Evolutionary conservation across 2,329 filamentous ascomycete species (phyloP).

Genomic region (Pseudocercospora crystallina): DNA sequence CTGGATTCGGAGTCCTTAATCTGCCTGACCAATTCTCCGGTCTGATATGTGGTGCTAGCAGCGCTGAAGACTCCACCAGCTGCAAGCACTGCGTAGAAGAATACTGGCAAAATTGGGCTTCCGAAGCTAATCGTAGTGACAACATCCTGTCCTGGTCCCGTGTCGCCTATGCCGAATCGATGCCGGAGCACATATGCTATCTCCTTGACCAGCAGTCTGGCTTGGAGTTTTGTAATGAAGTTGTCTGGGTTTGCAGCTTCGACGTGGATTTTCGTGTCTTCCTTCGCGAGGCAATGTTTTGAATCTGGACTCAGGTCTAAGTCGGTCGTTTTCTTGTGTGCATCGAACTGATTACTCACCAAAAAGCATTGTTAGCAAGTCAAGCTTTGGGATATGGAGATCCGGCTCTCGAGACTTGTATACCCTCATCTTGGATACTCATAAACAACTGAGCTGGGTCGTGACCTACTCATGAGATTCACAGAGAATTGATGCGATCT

Average conservation of each 20-base stretch:
- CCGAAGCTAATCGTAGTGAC: conserved; percentile 58
- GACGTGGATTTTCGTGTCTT: conserved; percentile 55
- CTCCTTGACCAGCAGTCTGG: conserved; percentile 50
- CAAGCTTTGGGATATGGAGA: conserved; percentile 33
- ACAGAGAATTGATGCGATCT: too few relatives aligned
- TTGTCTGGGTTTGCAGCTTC: conserved; percentile 56
- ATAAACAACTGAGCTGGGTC: too few relatives aligned
- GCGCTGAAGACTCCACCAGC: conserved; percentile 59
- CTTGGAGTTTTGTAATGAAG: conserved; percentile 52
- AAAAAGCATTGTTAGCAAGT: conserved; percentile 41
- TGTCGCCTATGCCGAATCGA: conserved; percentile 51
- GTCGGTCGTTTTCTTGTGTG: not conserved
- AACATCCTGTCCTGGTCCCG: conserved; percentile 51
- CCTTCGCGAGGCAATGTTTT: conserved; percentile 36
- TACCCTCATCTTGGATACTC: conserved; percentile 2
- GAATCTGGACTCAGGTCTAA: not conserved
- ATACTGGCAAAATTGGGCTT: conserved; percentile 52
- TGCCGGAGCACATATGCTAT: conserved; percentile 57
- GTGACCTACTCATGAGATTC: too few relatives aligned
- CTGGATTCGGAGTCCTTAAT: conserved; percentile 42
- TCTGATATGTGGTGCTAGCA: conserved; percentile 51
- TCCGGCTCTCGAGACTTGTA: conserved; percentile 8
- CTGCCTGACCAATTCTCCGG: conserved; percentile 51
- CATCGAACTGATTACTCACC: conserved; percentile 26
- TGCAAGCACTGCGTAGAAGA: conserved; percentile 58